Conservation (phyloP, 495 filamentous ascomycete genomes). For the Aspergillus sclerotiicarbonarius region DNA sequence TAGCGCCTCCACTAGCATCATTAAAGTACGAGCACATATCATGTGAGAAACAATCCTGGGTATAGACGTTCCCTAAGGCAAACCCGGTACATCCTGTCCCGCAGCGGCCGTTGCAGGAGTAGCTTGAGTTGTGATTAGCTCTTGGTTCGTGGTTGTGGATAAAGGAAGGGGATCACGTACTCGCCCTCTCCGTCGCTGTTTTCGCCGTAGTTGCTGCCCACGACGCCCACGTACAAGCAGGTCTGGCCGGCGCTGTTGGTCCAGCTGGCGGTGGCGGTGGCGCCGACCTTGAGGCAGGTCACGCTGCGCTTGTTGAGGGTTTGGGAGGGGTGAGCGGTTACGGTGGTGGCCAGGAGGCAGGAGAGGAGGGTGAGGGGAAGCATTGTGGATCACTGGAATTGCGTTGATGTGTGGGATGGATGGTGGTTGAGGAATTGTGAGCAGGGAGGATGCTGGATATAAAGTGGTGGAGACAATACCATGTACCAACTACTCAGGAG, state of each 20-base stretch:
- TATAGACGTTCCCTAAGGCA: constrained; percentile 13
- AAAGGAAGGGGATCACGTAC: constrained; percentile 3
- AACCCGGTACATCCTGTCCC: constrained; percentile 13
- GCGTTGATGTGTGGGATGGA: background rate
- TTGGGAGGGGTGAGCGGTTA: background rate
- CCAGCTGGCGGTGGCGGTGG: constrained; percentile 14
- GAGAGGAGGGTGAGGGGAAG: background rate
- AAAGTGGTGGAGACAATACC: background rate
- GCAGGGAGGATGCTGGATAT: background rate
- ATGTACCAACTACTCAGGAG: no score
- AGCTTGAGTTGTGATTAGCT: constrained; percentile 1
- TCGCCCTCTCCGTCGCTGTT: constrained; percentile 14
- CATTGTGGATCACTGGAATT: no score
- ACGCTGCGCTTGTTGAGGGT: constrained; percentile 11
- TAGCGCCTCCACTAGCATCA: constrained; percentile 13
- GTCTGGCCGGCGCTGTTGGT: constrained; percentile 16
- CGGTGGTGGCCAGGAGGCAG: background rate
- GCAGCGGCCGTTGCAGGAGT: constrained; percentile 18
- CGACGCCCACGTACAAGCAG: constrained; percentile 12
- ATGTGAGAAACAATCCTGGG: constrained; percentile 17
- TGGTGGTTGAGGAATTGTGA: background rate
- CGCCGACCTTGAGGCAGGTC: constrained; percentile 13
- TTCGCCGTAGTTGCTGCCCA: constrained; percentile 15
- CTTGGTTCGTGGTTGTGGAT: background rate
- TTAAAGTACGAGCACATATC: constrained; percentile 18